Evolutionary conservation across 169 alveolate species (phyloP).

Genomic region (Plasmodium cynomolgi): DNA sequence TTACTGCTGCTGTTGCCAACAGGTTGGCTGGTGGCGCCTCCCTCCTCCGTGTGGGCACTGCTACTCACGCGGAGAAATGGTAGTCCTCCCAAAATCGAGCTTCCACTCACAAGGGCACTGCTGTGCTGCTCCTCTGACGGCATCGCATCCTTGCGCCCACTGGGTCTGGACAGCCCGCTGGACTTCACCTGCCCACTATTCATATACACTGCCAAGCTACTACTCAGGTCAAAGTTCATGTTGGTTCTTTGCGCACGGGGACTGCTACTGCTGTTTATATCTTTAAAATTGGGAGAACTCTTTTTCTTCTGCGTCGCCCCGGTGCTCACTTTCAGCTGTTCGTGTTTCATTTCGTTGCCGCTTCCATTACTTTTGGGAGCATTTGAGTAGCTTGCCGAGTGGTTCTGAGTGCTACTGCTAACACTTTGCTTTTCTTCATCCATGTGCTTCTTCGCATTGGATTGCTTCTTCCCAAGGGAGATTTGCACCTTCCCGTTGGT

Average conservation of each 20-base stretch:
- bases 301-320: background rate
- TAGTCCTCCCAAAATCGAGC: background rate
- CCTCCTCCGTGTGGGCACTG: background rate
- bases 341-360: background rate
- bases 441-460: background rate
- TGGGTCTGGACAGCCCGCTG: too few relatives aligned
- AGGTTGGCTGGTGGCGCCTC: background rate
- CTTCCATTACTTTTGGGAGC: background rate
- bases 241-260: background rate
- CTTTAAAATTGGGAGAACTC: background rate
- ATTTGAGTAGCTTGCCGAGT: background rate
- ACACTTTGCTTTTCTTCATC: background rate
- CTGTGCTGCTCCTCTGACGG: background rate
- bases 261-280: background rate
- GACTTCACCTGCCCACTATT: background rate
- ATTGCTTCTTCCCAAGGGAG: background rate
- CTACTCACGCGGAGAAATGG: background rate
- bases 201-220: background rate
- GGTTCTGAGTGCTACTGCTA: background rate
- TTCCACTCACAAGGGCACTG: background rate
- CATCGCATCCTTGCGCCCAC: background rate
- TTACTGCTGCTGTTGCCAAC: background rate
- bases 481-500: background rate
- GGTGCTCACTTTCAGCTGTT: background rate
- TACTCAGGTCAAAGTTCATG: background rate